Base-by-base conservation (phyloP, 2,329 filamentous ascomycete genomes). In the Epichloe uncinata region DNA sequence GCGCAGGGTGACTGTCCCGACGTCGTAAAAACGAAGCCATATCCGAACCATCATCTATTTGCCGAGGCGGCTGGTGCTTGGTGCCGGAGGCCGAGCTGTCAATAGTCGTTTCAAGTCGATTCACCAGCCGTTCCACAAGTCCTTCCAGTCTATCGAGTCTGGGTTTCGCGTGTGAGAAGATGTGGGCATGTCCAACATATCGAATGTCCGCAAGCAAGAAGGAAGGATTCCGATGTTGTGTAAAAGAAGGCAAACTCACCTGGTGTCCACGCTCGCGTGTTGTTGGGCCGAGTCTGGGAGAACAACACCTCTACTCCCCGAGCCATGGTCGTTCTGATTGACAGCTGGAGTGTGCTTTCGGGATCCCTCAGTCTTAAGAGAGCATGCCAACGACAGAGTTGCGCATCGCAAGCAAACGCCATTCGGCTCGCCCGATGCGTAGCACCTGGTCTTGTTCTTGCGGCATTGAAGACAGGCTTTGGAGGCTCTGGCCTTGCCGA, bases 401-500 rank as follows among this genome's bases (percentile, higher is more conserved):
- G 54, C 44, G 30, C 60, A 62, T 2, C 59, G 58, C 2, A 62
- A 52, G 40, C 59, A 62, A 8, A 51, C 45, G 5, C 54, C 54
- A 2, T 30, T 41, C 4, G 47, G 36, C n/a, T 42, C 42, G 0
- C 47, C 34, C 0, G 55, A 57, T 2, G 53, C 49, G 16, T 62
- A 61, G 38, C 60, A 61, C 8, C 60, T 51, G 13, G 60, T 60
- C 47, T 62, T 62, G 43, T 57, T 49, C 22, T 54, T 57, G 37
- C 56, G 60, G 16, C 60, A 62, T 1, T 55, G 48, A 35, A 55
- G 53, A 42, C 60, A 62, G 5, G 60, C 60, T 43, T 57, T 59
- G 1, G 60, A 60, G 9, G 59, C 60, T 48, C 60, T 55, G 9
- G 51, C 58, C 1, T 50, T 36, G 22, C 57, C 45, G 15, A 55